Base-by-base conservation (phyloP, 2,329 filamentous ascomycete species). In the Dissoconium aciculare region DNA sequence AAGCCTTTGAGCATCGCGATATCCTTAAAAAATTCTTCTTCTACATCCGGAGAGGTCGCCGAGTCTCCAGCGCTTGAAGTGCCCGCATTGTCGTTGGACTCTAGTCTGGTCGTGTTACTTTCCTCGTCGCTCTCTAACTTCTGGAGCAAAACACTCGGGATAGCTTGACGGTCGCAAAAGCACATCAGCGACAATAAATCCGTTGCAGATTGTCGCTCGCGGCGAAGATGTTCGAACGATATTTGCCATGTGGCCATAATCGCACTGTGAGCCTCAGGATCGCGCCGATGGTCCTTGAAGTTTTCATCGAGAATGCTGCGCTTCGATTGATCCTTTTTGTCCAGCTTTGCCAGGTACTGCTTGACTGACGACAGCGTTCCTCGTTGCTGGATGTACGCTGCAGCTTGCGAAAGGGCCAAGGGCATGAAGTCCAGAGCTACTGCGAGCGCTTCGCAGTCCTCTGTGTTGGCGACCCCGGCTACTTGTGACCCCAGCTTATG, bases 151-250 rank as follows among this genome's bases (percentile, higher is more conserved):
- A 15, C 24, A 15, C 37, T 35, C 2, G 33, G 41, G 12, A 44
- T 42, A 0, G 27, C 25, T 17, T 39, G 31, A 4, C 47, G 45
- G 30, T 66, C 51, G 38, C 60, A 66, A 34, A 60, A 57, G 46
- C 60, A 62, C 55, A 66, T 58, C 4, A 65, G 48, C 1, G 57
- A 59, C 0, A 67, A 37, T 5, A 65, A 40, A 11, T 60, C 42
- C 2, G 60, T 49, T 6, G 62, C 63, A 3, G 37, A 39, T 14
- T 17, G 13, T 15, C 33, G 26, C 3, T 5, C n/a, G 8, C n/a
- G 8, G 8, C 29, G 30, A 9, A 45, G 35, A 11, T 44, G 37
- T 10, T 46, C 37, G 26, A 48, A 46, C 2, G 37, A 45, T 13
- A 45, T 44, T 19, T 42, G 35, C 42, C 39, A 46, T 3, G 44